Evolutionary conservation across 805 yeast genomes (phyloP).

Genomic region (Zygoascus ofunaensis): DNA sequence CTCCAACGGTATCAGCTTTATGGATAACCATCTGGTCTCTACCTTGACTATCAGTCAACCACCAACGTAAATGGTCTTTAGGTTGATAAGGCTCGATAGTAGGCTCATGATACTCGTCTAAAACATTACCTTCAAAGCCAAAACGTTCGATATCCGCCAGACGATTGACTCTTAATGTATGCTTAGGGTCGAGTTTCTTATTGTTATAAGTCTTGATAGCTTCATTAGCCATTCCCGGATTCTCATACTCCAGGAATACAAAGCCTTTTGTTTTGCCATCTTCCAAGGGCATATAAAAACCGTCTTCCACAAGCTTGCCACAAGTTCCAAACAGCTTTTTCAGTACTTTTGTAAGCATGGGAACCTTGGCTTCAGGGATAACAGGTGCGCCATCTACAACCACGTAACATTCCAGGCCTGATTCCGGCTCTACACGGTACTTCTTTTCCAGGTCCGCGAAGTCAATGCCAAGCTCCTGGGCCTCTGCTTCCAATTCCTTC

Average conservation of each 20-base stretch:
- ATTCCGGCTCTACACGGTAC: slow-evolving; percentile 52
- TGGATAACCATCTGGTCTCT: slow-evolving; percentile 87
- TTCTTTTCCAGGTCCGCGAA: slow-evolving; percentile 79
- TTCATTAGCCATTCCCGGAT: slow-evolving; percentile 56
- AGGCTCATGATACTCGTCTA: slow-evolving; percentile 59
- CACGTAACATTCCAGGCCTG: slow-evolving; percentile 64
- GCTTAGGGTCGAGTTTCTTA: slow-evolving; percentile 89
- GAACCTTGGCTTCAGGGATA: slow-evolving; percentile 83
- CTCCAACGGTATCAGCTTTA: slow-evolving; percentile 68
- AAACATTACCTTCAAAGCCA: slow-evolving; percentile 53
- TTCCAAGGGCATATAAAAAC: slow-evolving; percentile 72
- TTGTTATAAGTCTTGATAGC: slow-evolving; percentile 77
- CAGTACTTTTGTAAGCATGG: slow-evolving; percentile 75
- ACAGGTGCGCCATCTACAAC: slow-evolving; percentile 94
- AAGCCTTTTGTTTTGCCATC: slow-evolving; percentile 65
- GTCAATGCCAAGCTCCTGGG: slow-evolving; percentile 42
- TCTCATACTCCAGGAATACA: slow-evolving; percentile 67
- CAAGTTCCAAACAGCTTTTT: slow-evolving; percentile 67
- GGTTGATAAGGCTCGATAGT: slow-evolving; percentile 59
- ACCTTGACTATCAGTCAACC: slow-evolving; percentile 82
- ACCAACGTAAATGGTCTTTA: slow-evolving; percentile 74
- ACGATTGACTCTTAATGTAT: slow-evolving; percentile 75
- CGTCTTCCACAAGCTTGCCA: slow-evolving; percentile 59
- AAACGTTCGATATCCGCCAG: slow-evolving; percentile 74
- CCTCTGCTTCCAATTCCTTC: slow-evolving; percentile 2